Evolutionary conservation across 2,329 filamentous ascomycete species (phyloP), one percentile per base, ranked within the genome.

Genomic region (Intubia oerlemansii): DNA sequence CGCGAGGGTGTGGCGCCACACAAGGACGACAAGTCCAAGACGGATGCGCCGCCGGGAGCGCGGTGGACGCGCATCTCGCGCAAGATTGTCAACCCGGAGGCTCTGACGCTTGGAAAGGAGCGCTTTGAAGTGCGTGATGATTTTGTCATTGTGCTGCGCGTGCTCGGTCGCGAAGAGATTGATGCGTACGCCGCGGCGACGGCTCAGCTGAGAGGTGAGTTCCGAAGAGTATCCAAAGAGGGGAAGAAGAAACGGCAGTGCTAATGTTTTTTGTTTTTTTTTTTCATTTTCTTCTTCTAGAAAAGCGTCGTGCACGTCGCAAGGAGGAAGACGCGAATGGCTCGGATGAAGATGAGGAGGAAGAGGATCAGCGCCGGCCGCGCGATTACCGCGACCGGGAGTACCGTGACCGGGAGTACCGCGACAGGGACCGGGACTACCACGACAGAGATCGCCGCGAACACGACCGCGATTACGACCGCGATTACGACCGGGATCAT

Each of bases 51-150:
- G 1, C 52, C 71, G 0, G 78, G 76, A 32, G 84, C 84, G 19
- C 67, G 81, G 31, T 93, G 84, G 84, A 93, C 84, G 26, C 91
- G 88, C 54, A 84, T 95, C 44, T 79, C 76, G 45, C 70, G 84
- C 32, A 71, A 75, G 39, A 63, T 91, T 31, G 84, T 95, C 41
- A 93, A 90, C 40, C 82, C 84, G 0, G 77, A 85, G 40, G 82
- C 84, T 1, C 54, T 95, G 26, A 76, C 79, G 33, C 64, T 78
- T 35, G 77, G 78, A n/a, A 78, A 88, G 41, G 84, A 93, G 53
- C 64, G 85, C 17, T 95, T 77, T 39, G 85, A 95, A 50, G 78
- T 90, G 41, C 67, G 82, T n/a, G 67, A 82, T 34, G 82, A 92
- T 43, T 90, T 82, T 48, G 82, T 95, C 34, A 92, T 93, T 47